A percentile compares a stretch with the other conserved stretches of the same genome.
These are phyloP conservation scores for Ophiostoma triangulosporum DNA, from an alignment of 2,329 filamentous ascomycete genomes.

Conservation along the genomic window DNA sequence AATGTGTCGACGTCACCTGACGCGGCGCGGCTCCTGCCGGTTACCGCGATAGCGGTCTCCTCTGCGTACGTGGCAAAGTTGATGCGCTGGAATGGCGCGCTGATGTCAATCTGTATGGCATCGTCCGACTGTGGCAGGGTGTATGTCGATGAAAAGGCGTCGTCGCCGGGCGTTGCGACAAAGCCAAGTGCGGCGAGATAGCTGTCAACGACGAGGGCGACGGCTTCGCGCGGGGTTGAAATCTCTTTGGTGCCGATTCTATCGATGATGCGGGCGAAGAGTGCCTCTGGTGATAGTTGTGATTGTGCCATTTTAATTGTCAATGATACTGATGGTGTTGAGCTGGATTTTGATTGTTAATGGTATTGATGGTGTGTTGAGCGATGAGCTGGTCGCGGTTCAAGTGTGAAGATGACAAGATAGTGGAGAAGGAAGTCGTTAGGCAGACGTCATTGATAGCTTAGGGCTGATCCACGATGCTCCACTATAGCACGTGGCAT, in stretches of 20 bases:
- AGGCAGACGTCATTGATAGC: too few relatives aligned
- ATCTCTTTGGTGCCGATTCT: background rate
- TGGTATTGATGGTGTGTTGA: too few relatives aligned
- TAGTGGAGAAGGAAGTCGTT: too few relatives aligned
- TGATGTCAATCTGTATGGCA: background rate
- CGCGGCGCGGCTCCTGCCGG: background rate
- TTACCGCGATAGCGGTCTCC: background rate
- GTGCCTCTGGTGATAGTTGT: background rate
- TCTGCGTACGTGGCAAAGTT: background rate
- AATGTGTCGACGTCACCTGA: background rate
- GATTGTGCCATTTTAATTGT: background rate
- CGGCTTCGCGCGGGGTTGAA: background rate
- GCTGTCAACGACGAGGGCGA: background rate
- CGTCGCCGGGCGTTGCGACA: background rate
- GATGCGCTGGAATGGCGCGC: background rate
- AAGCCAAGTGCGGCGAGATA: background rate
- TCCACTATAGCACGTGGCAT: too few relatives aligned
- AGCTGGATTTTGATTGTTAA: too few relatives aligned
- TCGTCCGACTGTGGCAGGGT: background rate
- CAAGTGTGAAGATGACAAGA: too few relatives aligned
- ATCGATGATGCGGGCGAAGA: background rate
- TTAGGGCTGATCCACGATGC: too few relatives aligned
- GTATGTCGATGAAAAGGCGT: background rate
- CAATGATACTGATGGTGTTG: background rate
- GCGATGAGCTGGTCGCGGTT: too few relatives aligned